Conservation (phyloP, 2,329 filamentous ascomycete genomes). For the Onygena corvina region DNA sequence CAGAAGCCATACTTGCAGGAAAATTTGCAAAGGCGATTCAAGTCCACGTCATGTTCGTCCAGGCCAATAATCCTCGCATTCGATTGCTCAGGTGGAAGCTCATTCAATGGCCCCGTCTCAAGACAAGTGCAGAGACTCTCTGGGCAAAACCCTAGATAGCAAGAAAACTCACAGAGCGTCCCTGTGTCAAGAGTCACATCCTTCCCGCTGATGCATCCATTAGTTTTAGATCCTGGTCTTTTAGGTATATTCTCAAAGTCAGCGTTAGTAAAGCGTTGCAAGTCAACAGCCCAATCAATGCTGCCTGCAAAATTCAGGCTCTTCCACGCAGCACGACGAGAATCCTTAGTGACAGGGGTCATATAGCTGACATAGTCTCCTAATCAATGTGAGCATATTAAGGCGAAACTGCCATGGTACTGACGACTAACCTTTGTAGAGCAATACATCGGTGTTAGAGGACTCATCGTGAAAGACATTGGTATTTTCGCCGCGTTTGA, state of each 20-base stretch:
- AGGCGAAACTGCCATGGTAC: no score
- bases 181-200: no score
- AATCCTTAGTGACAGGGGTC: slow-evolving; percentile 19
- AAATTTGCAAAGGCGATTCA: slow-evolving; percentile 4
- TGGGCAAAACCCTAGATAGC: no score
- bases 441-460: slow-evolving; percentile 4
- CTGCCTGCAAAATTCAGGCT: slow-evolving; percentile 21
- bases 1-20: slow-evolving; percentile 7
- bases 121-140: no score
- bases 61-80: not conserved
- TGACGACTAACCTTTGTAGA: slow-evolving; percentile 7
- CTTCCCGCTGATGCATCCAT: no score
- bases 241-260: no score
- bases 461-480: not conserved
- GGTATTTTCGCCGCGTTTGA: slow-evolving; percentile 9
- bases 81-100: not conserved
- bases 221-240: no score
- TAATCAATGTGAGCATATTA: no score
- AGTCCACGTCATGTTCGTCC: slow-evolving; percentile 1
- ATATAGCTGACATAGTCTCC: no score
- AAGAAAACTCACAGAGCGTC: no score
- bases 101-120: not conserved
- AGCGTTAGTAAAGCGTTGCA: slow-evolving; percentile 10
- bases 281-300: slow-evolving; percentile 27
- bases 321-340: slow-evolving; percentile 17